Evolutionary conservation across 169 alveolate species (phyloP).

Genomic region (Plasmodium reichenowi): DNA sequence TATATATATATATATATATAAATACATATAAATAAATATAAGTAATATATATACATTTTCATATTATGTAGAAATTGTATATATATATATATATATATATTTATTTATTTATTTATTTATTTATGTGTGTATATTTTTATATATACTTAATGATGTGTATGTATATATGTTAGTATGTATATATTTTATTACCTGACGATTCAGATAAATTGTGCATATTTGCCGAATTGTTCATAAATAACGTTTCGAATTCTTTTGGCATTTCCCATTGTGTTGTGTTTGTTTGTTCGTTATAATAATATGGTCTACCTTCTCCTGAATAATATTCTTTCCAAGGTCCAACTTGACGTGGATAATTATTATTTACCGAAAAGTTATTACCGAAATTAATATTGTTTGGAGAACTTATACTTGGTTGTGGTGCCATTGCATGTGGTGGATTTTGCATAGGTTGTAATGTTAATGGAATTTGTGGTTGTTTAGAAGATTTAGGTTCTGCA

Average conservation of each 20-base stretch:
- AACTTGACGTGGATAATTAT: slow-evolving; percentile 86
- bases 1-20: no score
- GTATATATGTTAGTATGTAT: no score
- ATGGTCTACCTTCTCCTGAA: slow-evolving; percentile 90
- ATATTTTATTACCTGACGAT: slow-evolving; percentile 70
- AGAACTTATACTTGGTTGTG: slow-evolving; percentile 38
- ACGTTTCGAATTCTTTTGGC: slow-evolving; percentile 90
- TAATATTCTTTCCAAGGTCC: slow-evolving; percentile 91
- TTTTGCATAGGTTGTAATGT: slow-evolving; percentile 60
- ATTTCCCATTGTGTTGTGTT: slow-evolving; percentile 93
- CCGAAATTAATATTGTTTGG: slow-evolving; percentile 68
- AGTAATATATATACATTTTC: no score
- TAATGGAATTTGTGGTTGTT: slow-evolving; percentile 67
- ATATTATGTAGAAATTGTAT: no score
- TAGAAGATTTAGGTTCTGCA: slow-evolving; percentile 87
- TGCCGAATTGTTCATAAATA: slow-evolving; percentile 37
- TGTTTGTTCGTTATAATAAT: slow-evolving; percentile 89
- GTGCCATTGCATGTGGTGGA: slow-evolving; percentile 63
- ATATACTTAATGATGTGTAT: no score
- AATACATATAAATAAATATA: no score
- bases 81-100: no score
- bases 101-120: no score
- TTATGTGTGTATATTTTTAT: no score
- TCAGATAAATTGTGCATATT: slow-evolving; percentile 76
- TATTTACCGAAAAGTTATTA: slow-evolving; percentile 70